Conservation (phyloP, 164 flowering plant genomes). For the Euptelea pleiosperma region DNA sequence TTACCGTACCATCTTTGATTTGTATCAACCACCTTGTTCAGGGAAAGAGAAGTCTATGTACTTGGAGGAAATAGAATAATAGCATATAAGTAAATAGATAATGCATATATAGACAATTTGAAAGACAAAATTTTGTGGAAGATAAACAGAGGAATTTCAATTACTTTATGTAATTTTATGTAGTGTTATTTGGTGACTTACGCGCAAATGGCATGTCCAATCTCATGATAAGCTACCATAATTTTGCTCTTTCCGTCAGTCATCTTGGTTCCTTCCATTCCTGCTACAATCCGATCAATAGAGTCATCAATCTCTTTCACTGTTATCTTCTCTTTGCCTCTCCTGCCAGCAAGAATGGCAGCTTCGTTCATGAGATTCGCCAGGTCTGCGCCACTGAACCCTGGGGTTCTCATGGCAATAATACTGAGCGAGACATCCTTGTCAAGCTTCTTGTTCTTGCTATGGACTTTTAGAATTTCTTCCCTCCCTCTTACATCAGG, state of each 20-base stretch:
- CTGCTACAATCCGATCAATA: slow-evolving; percentile 68
- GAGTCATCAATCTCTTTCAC: slow-evolving; percentile 66
- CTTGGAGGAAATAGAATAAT: too few species aligned
- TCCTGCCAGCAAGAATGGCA: slow-evolving; percentile 74
- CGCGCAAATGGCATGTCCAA: slow-evolving; percentile 74
- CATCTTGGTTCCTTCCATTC: slow-evolving; percentile 82
- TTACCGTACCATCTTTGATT: too few species aligned
- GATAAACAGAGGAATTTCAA: background rate
- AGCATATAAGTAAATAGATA: too few species aligned
- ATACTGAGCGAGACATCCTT: slow-evolving; percentile 47
- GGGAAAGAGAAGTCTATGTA: too few species aligned
- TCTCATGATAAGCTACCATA: slow-evolving; percentile 73
- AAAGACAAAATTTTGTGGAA: too few species aligned
- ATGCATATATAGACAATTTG: too few species aligned
- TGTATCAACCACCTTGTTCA: too few species aligned
- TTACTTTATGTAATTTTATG: background rate
- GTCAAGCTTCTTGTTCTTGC: slow-evolving; percentile 62
- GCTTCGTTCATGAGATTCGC: slow-evolving; percentile 86
- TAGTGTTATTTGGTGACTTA: slow-evolving; percentile 26
- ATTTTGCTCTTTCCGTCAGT: slow-evolving; percentile 75
- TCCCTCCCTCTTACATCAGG: slow-evolving; percentile 78
- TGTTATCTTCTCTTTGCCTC: slow-evolving; percentile 61
- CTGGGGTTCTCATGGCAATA: slow-evolving; percentile 72
- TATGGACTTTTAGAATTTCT: slow-evolving; percentile 62
- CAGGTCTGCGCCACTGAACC: slow-evolving; percentile 77